These are phyloP conservation scores for Cladosporium sp. DNA, from an alignment of 2,329 filamentous ascomycete species.

Conservation along the genomic window DNA sequence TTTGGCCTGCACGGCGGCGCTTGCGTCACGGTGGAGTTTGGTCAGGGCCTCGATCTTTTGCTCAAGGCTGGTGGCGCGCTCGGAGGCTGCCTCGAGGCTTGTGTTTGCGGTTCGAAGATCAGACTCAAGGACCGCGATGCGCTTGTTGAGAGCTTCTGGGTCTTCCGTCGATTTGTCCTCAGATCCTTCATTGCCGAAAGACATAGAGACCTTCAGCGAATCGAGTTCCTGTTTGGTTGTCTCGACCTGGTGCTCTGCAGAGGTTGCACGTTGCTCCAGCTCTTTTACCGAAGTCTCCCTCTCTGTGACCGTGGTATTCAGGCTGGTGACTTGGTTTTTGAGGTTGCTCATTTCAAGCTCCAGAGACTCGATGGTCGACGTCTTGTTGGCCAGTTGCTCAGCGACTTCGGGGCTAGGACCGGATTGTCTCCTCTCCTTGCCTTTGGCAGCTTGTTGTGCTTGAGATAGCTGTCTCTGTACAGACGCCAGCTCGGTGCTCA, in stretches of 20 bases:
- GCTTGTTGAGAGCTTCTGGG: constrained; percentile 35
- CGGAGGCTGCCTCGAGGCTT: constrained; percentile 49
- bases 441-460: constrained; percentile 61
- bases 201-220: constrained; percentile 62
- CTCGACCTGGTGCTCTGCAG: constrained; percentile 36
- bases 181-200: constrained; percentile 44
- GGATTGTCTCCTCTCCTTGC: constrained; percentile 55
- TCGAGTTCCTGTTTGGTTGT: constrained; percentile 58
- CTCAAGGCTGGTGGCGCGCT: constrained; percentile 59
- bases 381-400: constrained; percentile 57
- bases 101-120: constrained; percentile 52
- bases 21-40: constrained; percentile 81
- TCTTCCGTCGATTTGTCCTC: constrained; percentile 65
- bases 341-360: constrained; percentile 75
- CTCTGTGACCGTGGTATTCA: constrained; percentile 45
- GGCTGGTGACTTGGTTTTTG: constrained; percentile 61
- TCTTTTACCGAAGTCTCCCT: constrained; percentile 42
- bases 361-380: constrained; percentile 70
- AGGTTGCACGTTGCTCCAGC: constrained; percentile 39
- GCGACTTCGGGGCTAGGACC: constrained; percentile 57
- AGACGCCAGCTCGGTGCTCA: constrained; percentile 72
- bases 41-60: constrained; percentile 78
- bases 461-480: constrained; percentile 70
- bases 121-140: constrained; percentile 55
- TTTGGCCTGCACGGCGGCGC: constrained; percentile 51